Conservation (phyloP, 2,329 filamentous ascomycete genomes). For the Fusarium staphyleae region DNA sequence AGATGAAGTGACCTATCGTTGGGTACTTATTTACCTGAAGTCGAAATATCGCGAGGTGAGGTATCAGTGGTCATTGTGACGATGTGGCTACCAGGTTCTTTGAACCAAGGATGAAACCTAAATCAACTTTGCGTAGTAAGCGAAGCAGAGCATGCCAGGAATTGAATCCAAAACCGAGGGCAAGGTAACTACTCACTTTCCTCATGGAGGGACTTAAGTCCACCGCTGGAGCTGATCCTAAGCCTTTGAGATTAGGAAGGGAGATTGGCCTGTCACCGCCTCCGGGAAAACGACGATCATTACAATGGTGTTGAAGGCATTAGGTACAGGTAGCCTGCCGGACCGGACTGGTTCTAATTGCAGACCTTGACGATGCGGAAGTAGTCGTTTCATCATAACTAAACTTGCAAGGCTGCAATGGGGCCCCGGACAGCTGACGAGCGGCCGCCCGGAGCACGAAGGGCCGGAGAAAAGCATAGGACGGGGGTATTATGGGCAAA, state of each 20-base stretch:
- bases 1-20: slow-evolving; percentile 21
- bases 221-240: slow-evolving; percentile 10
- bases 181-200: slow-evolving; percentile 4
- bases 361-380: slow-evolving; percentile 13
- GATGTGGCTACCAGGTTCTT: slow-evolving; percentile 10
- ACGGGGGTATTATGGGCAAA: slow-evolving; percentile 9
- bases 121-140: background rate
- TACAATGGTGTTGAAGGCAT: background rate
- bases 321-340: slow-evolving; percentile 9
- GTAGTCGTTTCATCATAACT: slow-evolving; percentile 27
- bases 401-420: slow-evolving; percentile 25
- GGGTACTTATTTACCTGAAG: slow-evolving; percentile 14
- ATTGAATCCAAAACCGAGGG: slow-evolving; percentile 1
- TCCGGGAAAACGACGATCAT: slow-evolving; percentile 20
- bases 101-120: slow-evolving; percentile 4
- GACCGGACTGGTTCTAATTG: slow-evolving; percentile 3
- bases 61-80: slow-evolving; percentile 9
- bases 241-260: slow-evolving; percentile 27
- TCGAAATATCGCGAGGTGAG: no score
- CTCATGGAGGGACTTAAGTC: slow-evolving; percentile 10
- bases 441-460: slow-evolving; percentile 29
- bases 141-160: background rate
- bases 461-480: slow-evolving; percentile 2
- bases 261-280: slow-evolving; percentile 25
- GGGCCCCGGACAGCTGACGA: slow-evolving; percentile 14